Evolutionary conservation across 2,329 filamentous ascomycete species (phyloP).

Genomic region (Arthrobotrys iridis): DNA sequence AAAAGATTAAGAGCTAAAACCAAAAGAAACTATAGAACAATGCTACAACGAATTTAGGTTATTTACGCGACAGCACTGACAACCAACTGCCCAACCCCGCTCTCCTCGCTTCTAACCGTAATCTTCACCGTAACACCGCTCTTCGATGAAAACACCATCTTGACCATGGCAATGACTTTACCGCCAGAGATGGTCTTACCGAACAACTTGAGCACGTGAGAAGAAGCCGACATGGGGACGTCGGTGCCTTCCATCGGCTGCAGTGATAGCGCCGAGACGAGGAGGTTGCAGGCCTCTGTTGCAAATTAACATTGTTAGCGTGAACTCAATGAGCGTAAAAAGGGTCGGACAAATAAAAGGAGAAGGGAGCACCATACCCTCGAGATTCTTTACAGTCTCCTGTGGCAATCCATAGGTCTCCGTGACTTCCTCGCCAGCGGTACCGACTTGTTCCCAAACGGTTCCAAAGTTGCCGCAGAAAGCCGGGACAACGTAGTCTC

Average conservation of each 20-base stretch:
- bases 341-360: background rate
- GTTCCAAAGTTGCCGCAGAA: slow-evolving; percentile 96
- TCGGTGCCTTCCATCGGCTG: slow-evolving; percentile 96
- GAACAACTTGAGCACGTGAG: slow-evolving; percentile 93
- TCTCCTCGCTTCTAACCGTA: slow-evolving; percentile 88
- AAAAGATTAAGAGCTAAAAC: no score
- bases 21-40: no score
- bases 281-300: slow-evolving; percentile 88
- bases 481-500: slow-evolving; percentile 91
- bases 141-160: slow-evolving; percentile 94
- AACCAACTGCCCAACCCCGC: slow-evolving; percentile 84
- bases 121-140: slow-evolving; percentile 96
- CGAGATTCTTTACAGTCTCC: slow-evolving; percentile 91
- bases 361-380: slow-evolving; percentile 71
- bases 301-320: slow-evolving; percentile 57
- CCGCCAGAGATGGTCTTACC: slow-evolving; percentile 94
- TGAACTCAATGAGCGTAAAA: slow-evolving; percentile 25
- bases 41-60: background rate
- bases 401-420: slow-evolving; percentile 78
- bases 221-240: slow-evolving; percentile 84
- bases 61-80: slow-evolving; percentile 66
- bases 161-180: slow-evolving; percentile 83
- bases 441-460: slow-evolving; percentile 91
- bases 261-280: slow-evolving; percentile 84
- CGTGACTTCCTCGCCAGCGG: slow-evolving; percentile 86